These are phyloP conservation scores for Melaleuca quinquenervia DNA, from an alignment of 345 rosid genomes.

Conservation along the genomic window DNA sequence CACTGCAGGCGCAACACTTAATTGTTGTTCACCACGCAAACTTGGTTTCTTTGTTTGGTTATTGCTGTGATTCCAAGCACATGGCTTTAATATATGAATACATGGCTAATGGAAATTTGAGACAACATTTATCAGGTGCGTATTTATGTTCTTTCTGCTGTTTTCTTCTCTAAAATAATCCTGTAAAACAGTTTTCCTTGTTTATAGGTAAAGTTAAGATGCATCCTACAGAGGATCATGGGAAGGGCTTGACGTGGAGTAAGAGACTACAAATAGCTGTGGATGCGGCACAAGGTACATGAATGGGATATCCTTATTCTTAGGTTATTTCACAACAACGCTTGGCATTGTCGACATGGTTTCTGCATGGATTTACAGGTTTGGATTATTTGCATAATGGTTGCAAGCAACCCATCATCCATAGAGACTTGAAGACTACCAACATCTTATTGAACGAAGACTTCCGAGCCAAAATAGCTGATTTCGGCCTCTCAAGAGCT, in stretches of 20 bases:
- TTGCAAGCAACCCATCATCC: conserved; percentile 50
- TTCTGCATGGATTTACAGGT: conserved; percentile 1
- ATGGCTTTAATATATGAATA: conserved; percentile 40
- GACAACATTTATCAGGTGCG: conserved; percentile 20
- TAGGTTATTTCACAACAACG: neutral
- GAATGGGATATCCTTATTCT: neutral
- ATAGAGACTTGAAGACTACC: conserved; percentile 24
- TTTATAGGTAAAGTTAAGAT: neutral
- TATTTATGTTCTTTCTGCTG: neutral
- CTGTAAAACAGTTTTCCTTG: neutral
- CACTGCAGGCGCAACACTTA: conserved; percentile 36
- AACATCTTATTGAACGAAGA: conserved; percentile 22
- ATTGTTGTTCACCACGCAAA: conserved; percentile 54
- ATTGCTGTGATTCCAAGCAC: conserved; percentile 29
- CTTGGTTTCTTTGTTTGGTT: conserved; percentile 42
- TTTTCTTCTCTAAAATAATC: neutral
- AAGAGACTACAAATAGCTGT: conserved; percentile 21
- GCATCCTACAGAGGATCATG: neutral
- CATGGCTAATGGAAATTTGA: conserved; percentile 50
- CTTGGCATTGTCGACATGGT: neutral
- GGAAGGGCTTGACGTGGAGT: conserved; percentile 5
- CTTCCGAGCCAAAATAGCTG: conserved; percentile 38
- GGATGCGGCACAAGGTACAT: conserved; percentile 26
- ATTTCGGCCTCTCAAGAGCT: conserved; percentile 48
- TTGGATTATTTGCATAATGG: conserved; percentile 37